phyloP scores from a whole-genome alignment of 208 protist species.

The Trypanosoma grayi region DNA sequence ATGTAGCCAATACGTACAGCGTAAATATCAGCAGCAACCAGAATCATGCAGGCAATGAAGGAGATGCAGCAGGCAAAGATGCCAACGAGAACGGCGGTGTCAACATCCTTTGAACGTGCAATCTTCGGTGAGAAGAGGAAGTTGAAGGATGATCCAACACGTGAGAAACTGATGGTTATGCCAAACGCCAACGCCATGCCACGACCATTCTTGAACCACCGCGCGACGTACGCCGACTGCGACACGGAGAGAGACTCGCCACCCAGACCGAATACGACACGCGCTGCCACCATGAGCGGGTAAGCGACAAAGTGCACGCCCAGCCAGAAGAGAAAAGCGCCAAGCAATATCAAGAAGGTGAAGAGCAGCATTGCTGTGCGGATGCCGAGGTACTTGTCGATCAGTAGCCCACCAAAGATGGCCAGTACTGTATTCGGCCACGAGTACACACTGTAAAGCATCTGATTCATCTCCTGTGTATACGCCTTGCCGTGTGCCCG shows the following conservation, averaged over 20 bases:
- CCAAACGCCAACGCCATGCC: slow-evolving; percentile 92
- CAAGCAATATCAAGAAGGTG: slow-evolving; percentile 54
- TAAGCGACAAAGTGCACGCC: slow-evolving; percentile 63
- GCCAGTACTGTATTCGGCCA: slow-evolving; percentile 91
- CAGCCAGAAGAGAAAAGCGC: slow-evolving; percentile 70
- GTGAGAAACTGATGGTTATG: slow-evolving; percentile 88
- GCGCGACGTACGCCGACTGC: slow-evolving; percentile 90
- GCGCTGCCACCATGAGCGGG: slow-evolving; percentile 68
- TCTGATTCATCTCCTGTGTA: slow-evolving; percentile 86
- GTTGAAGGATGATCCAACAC: slow-evolving; percentile 90
- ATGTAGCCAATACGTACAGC: slow-evolving; percentile 73
- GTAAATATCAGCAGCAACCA: slow-evolving; percentile 65
- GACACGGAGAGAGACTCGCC: slow-evolving; percentile 87
- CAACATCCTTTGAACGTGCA: slow-evolving; percentile 46
- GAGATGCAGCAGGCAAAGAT: slow-evolving; percentile 65
- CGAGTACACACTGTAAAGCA: slow-evolving; percentile 91
- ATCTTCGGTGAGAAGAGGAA: slow-evolving; percentile 88
- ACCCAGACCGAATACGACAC: slow-evolving; percentile 88
- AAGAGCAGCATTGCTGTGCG: slow-evolving; percentile 82
- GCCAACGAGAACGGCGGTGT: slow-evolving; percentile 60
- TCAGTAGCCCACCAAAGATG: slow-evolving; percentile 83
- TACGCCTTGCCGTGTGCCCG: slow-evolving; percentile 41
- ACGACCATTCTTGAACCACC: slow-evolving; percentile 81
- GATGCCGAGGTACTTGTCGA: slow-evolving; percentile 86
- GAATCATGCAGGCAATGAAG: slow-evolving; percentile 49